Base-by-base conservation (phyloP, 495 filamentous ascomycete species). In the Wilcoxina mikolae region DNA sequence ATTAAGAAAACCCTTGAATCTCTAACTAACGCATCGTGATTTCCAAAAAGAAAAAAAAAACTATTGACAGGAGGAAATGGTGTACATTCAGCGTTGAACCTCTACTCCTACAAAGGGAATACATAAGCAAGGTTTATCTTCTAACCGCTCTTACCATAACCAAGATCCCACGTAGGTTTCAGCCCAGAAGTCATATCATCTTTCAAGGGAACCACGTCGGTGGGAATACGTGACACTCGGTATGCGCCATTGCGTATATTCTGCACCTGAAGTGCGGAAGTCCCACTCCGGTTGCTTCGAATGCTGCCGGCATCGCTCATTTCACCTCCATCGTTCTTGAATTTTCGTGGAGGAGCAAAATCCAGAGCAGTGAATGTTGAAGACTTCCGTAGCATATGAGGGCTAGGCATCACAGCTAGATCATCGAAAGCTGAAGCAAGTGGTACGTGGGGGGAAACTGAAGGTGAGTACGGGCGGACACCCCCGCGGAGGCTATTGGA, bases 331-430 rank as follows among this genome's bases (percentile, higher is more conserved):
- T n/a, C 69, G 58, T 83, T 83, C 67, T 76, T 83, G 69, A 94
- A 90, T 51, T 85, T 83, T 50, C 82, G 80, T 38, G 87, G 90
- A 24, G 90, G 89, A n/a, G 89, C 88, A 68, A 98, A 98, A 70
- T 96, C 93, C 26, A 98, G 77, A 10, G 72, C 82, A 2, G 89
- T 94, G 66, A 85, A 98, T 3, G 87, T 85, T 59, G 82, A 78
- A 2, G 89, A 95, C 66, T 91, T 95, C 59, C 87, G 82, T 50
- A 98, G 78, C 44, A 80, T 68, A 69, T 95, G 85, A 18, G 90
- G 85, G 74, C 85, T 94, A 35, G 93, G 91, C 56, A 98, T 80
- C 10, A 74, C 73, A 10, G 82, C 60, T 28, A 96, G 81, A 38
- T 96, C 90, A 46, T 96, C 88, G 62, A 85, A 95, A 4, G 87